A percentile compares a stretch with the other conserved stretches of the same genome.
phyloP scores from a whole-genome alignment of 2,329 filamentous ascomycete genomes.

The Stachybotrys echinatus region DNA sequence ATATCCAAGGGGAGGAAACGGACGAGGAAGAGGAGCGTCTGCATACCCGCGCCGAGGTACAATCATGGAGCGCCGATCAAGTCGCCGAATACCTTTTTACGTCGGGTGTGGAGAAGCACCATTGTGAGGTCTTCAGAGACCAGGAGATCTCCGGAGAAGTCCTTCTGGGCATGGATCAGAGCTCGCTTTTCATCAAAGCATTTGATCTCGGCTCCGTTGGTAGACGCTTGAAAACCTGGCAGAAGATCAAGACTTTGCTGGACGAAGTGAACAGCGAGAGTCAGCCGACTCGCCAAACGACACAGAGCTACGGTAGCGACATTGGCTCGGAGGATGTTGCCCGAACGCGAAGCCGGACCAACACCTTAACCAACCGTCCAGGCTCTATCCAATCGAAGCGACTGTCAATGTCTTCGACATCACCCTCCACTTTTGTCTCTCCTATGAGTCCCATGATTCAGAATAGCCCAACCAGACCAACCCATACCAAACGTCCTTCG shows the following conservation, averaged over 20 bases:
- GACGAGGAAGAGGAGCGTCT: conserved; percentile 81
- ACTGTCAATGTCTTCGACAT: conserved; percentile 43
- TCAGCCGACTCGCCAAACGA: conserved; percentile 42
- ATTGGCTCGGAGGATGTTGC: conserved; percentile 49
- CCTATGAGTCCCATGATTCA: conserved; percentile 32
- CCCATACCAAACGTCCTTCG: conserved; percentile 60
- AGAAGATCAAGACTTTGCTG: conserved; percentile 88
- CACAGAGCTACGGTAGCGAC: conserved; percentile 54
- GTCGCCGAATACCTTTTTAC: conserved; percentile 88
- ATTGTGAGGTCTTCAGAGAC: conserved; percentile 91
- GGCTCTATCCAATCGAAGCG: conserved; percentile 42
- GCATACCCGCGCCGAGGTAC: conserved; percentile 69
- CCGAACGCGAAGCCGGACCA: conserved; percentile 49
- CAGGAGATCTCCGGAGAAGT: conserved; percentile 96
- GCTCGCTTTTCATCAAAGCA: conserved; percentile 90
- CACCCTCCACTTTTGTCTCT: conserved; percentile 38
- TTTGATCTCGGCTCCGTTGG: conserved; percentile 92
- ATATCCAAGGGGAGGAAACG: conserved; percentile 90
- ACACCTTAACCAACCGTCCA: conserved; percentile 49
- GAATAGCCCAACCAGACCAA: conserved; percentile 40
- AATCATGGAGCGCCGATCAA: conserved; percentile 71
- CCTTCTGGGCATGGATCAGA: conserved; percentile 89
- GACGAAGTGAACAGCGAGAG: conserved; percentile 66
- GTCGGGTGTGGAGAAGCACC: conserved; percentile 76
- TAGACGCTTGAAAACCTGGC: conserved; percentile 86